Base-by-base conservation (phyloP, 2,329 filamentous ascomycete genomes). In the Metarhizium sp. region DNA sequence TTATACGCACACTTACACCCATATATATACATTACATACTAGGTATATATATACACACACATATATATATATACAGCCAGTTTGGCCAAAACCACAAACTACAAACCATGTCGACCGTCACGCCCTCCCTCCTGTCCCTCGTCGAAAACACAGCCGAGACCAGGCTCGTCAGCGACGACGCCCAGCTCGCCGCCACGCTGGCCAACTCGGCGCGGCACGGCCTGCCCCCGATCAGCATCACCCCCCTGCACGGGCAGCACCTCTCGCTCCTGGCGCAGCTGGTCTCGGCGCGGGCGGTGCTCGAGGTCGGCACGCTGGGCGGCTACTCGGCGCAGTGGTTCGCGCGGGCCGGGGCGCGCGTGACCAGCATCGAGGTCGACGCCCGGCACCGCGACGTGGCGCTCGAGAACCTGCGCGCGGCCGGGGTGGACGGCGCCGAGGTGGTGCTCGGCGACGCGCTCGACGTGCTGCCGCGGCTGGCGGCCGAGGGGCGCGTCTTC, bases 241-340 rank as follows among this genome's bases (percentile, higher is more conserved):
- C 65, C 3, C 61, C 67, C 1, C 60, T 68, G 8, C 63, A 71
- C 47, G 73, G 71, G 34, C 70, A 72, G 54, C 69, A 67, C 50
- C 64, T 77, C 8, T 65, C 71, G 11, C 60, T 76, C 14, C 72
- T 73, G 48, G 66, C 67, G 52, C 66, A 67, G 49, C 58, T 72
- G 38, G 66, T 68, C 1, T 59, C 63, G 25, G 70, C 69, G 42
- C 69, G 69, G 53, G 61, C 66, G 4, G 68, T 76, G 2, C 74
- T 83, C 40, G 80, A 84, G 62, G 68, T 83, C 50, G 80, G 80
- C 29, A 81, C 78, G 0, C 63, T 83, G 30, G 79, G 79, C 13
- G 79, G 74, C 7, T 82, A 80, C 63, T 75, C 73, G 1, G 73
- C 75, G 14, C 77, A 81, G 54, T 82, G 76, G 71, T 70, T 83